A percentile compares a stretch with the other conserved stretches of the same genome.
Evolutionary conservation across 345 rosid species (phyloP).

Genomic region (Populus deltoides): DNA sequence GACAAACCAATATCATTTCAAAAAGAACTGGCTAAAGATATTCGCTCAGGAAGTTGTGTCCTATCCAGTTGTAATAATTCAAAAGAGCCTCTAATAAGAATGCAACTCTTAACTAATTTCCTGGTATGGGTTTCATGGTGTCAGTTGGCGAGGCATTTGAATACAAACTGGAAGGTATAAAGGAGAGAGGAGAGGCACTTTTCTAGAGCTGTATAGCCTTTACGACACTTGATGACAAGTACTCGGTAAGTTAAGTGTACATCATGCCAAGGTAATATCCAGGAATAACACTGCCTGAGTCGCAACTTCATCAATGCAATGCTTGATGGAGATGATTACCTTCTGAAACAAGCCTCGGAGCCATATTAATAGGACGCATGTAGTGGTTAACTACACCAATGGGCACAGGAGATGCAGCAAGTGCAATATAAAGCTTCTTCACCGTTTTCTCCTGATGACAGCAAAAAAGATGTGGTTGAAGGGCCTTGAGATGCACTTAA

Average conservation of each 20-base stretch:
- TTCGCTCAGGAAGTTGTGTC: not conserved
- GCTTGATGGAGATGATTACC: slow-evolving; percentile 37
- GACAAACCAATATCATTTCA: not conserved
- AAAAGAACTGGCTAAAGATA: not conserved
- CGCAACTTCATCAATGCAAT: not conserved
- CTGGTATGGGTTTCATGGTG: no score
- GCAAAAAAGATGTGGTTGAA: slow-evolving; percentile 1
- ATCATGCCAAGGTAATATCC: not conserved
- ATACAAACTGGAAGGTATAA: not conserved
- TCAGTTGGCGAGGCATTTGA: no score
- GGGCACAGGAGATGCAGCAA: slow-evolving; percentile 74
- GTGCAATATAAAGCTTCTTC: slow-evolving; percentile 86
- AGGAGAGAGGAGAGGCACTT: not conserved
- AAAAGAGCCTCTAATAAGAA: not conserved
- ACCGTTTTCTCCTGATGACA: slow-evolving; percentile 61
- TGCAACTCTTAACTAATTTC: not conserved
- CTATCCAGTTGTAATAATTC: not conserved
- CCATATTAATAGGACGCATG: slow-evolving; percentile 79
- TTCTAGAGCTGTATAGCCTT: not conserved
- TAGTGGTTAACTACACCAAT: slow-evolving; percentile 76
- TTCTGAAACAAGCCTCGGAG: slow-evolving; percentile 83
- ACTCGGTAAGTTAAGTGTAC: not conserved
- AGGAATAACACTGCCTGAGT: not conserved
- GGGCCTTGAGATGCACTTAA: not conserved
- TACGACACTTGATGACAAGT: not conserved